These are phyloP conservation scores for Spongospora subterranea DNA, from an alignment of 208 protist species.

Conservation along the genomic window DNA sequence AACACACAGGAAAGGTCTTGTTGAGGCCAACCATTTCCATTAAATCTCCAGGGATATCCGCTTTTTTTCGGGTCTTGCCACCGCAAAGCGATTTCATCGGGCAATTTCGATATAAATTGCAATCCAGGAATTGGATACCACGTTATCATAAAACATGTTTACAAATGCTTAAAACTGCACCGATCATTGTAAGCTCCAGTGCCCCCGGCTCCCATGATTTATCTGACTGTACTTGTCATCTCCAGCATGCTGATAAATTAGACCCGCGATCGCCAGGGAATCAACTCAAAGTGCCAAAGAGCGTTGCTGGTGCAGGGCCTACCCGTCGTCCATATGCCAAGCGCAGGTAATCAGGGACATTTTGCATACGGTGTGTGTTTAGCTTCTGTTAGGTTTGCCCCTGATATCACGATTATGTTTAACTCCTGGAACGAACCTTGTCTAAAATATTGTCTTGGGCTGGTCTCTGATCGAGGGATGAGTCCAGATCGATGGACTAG, in stretches of 20 bases:
- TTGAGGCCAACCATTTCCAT: neutral
- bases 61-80: slow-evolving; percentile 1
- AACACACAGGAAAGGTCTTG: slow-evolving; percentile 37
- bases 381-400: neutral
- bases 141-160: slow-evolving; percentile 9
- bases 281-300: slow-evolving; percentile 38
- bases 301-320: neutral
- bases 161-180: neutral
- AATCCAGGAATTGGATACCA: slow-evolving; percentile 21
- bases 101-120: neutral
- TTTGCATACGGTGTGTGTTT: neutral
- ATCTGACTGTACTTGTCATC: too few species aligned
- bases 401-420: slow-evolving; percentile 50
- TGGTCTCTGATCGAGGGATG: slow-evolving; percentile 37
- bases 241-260: slow-evolving; percentile 21
- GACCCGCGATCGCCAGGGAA: slow-evolving; percentile 17
- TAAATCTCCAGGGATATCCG: neutral
- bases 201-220: too few species aligned
- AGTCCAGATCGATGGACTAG: neutral
- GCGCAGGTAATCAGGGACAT: neutral
- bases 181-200: slow-evolving; percentile 1
- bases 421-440: slow-evolving; percentile 34
- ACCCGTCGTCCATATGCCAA: slow-evolving; percentile 14
- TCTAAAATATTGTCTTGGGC: slow-evolving; percentile 28
- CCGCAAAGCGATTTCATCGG: neutral